Percentiles rank a stretch among this genome's conserved stretches.
Conservation (phyloP, 2,329 filamentous ascomycete genomes). For the Scytalidium sp. region DNA sequence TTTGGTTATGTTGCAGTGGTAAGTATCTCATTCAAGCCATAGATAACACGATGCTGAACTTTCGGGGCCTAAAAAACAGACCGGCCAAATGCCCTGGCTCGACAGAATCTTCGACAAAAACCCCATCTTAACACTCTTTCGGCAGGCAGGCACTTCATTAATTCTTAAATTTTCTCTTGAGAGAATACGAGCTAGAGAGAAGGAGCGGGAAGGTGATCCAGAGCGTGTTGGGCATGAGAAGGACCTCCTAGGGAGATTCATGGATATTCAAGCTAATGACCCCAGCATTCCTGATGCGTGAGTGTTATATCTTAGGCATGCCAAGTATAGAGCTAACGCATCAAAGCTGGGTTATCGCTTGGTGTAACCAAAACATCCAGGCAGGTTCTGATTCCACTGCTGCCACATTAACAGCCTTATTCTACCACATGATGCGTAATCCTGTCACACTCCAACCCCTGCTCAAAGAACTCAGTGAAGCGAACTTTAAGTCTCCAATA, state of each 20-base stretch:
- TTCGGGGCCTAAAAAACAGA: too few species aligned
- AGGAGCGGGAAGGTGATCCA: conserved; percentile 25
- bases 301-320: too few species aligned
- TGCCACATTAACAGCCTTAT: conserved; percentile 66
- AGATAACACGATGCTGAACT: too few species aligned
- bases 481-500: conserved; percentile 48
- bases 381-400: conserved; percentile 75
- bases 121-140: conserved; percentile 1
- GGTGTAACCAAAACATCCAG: too few species aligned
- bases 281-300: neutral
- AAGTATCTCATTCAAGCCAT: too few species aligned
- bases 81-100: conserved; percentile 17
- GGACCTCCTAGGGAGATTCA: conserved; percentile 23
- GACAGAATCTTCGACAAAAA: conserved; percentile 9
- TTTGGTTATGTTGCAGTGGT: too few species aligned
- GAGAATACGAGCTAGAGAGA: conserved; percentile 25
- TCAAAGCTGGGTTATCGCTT: too few species aligned
- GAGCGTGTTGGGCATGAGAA: conserved; percentile 22
- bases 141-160: neutral
- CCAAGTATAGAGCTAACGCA: too few species aligned
- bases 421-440: conserved; percentile 67
- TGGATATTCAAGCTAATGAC: conserved; percentile 11
- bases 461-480: conserved; percentile 58
- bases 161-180: conserved; percentile 1
- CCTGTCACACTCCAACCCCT: conserved; percentile 51